Percentiles rank a stretch among this genome's conserved stretches.
phyloP scores from a whole-genome alignment of 768 basidiomycete species.

The Lentinula sp. region DNA sequence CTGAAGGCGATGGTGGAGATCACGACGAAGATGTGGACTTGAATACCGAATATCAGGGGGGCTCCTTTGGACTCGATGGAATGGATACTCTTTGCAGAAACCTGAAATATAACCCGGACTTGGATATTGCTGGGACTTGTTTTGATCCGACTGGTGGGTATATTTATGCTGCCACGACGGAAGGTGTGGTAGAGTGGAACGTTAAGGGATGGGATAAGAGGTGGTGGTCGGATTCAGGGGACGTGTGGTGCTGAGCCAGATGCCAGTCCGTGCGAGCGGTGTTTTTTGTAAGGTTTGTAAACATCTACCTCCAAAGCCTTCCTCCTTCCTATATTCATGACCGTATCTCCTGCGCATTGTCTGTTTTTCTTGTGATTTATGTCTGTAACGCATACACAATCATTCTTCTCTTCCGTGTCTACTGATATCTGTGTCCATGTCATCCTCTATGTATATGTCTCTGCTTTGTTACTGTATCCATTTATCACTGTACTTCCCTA shows the following conservation, averaged over 20 bases:
- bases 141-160: slow-evolving; percentile 67
- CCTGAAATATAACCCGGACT: slow-evolving; percentile 24
- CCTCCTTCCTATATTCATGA: background rate
- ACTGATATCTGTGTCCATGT: background rate
- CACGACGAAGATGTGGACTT: background rate
- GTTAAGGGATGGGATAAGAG: slow-evolving; percentile 66
- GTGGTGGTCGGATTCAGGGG: slow-evolving; percentile 54
- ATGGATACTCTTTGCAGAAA: background rate
- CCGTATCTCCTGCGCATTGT: background rate
- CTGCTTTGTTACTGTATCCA: background rate
- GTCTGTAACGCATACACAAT: background rate
- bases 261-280: no score
- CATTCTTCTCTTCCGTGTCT: background rate
- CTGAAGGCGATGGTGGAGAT: slow-evolving; percentile 10
- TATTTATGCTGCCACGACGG: slow-evolving; percentile 61
- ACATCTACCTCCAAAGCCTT: background rate
- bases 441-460: background rate
- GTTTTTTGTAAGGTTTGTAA: background rate
- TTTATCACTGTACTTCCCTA: background rate
- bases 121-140: slow-evolving; percentile 65
- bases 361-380: background rate
- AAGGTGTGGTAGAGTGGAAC: slow-evolving; percentile 65
- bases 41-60: background rate
- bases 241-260: background rate
- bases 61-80: background rate